Percentiles rank a stretch among this genome's conserved stretches.
Evolutionary conservation across 2,329 filamentous ascomycete genomes (phyloP).

Genomic region (Colletotrichum aenigma): DNA sequence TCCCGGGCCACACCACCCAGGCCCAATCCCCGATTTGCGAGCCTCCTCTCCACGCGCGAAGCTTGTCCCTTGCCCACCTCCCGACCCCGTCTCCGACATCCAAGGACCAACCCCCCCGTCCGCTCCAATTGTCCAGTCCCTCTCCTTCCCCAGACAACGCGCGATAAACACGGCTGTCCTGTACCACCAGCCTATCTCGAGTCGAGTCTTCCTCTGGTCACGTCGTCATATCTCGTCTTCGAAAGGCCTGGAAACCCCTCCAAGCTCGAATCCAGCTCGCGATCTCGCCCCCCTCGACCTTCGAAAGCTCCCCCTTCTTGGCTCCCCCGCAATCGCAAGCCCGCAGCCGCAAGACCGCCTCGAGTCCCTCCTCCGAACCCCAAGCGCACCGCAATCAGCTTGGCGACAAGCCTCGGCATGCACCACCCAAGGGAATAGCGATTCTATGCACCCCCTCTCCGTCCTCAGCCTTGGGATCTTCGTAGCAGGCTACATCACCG

Average conservation of each 20-base stretch:
- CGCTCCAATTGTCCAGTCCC: neutral
- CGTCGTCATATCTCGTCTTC: neutral
- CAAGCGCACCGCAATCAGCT: constrained; percentile 2
- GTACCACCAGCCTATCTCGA: neutral
- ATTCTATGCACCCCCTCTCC: constrained; percentile 96
- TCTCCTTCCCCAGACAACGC: neutral
- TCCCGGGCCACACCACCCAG: neutral
- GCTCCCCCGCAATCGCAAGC: neutral
- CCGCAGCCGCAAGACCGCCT: constrained; percentile 2
- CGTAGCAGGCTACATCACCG: constrained; percentile 98
- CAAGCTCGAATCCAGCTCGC: neutral
- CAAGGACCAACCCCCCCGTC: neutral
- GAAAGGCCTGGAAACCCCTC: neutral
- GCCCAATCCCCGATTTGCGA: neutral
- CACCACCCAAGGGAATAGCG: constrained; percentile 44
- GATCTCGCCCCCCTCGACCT: neutral
- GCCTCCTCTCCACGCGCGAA: neutral
- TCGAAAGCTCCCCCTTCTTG: neutral
- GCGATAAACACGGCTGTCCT: neutral
- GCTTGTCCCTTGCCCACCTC: constrained; percentile 13
- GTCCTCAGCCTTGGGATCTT: constrained; percentile 96
- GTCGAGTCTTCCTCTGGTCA: neutral
- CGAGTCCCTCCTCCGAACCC: neutral
- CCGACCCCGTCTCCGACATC: neutral
- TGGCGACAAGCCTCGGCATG: constrained; percentile 42